Base-by-base conservation (phyloP, 495 filamentous ascomycete species). In the Tuber microsphaerosporum region DNA sequence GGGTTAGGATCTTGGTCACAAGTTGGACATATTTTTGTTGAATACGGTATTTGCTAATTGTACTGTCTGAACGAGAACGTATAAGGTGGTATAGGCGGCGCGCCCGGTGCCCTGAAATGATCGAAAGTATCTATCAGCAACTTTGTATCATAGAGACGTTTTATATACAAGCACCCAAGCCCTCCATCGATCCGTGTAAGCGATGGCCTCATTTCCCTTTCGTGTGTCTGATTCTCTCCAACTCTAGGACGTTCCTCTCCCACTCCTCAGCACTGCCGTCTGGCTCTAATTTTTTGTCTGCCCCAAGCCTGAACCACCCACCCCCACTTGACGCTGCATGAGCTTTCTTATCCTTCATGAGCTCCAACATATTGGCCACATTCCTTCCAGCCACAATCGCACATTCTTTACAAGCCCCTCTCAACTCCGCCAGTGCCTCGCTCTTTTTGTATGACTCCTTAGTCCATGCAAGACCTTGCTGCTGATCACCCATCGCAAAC, bases 401-500 rank as follows among this genome's bases (percentile, higher is more conserved):
- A 81, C 93, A 95, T 75, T 94, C 88, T n/a, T 85, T 86, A 80
- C 93, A 95, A 65, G 85, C 87, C 51, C 85, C 85, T 74, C 87
- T 87, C 1, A 86, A 85, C 75, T 89, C 87, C 74, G 88, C 86
- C 71, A 89, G 84, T 22, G 85, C 78, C 42, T 76, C 75, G 42
- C 84, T 82, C 10, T 82, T 80, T n/a, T 81, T 75, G 48, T 88
- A 82, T 31, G 85, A 85, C 45, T 85, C 81, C 75, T 91, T 89
- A 17, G 91, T 95, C 94, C 94, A 97, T 73, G 88, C 88, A 14
- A 97, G 86, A 1, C 93, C 94, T 73, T 90, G 88, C 68, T 91
- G 88, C 45, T 86, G 86, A 51, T 82, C 80, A 42, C 83, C 77
- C 37, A 77, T 79, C 1, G 93, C 88, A 85, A 91, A 98, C 70